Conservation (phyloP, 140 eudicot species). For the Cichorium intybus region DNA sequence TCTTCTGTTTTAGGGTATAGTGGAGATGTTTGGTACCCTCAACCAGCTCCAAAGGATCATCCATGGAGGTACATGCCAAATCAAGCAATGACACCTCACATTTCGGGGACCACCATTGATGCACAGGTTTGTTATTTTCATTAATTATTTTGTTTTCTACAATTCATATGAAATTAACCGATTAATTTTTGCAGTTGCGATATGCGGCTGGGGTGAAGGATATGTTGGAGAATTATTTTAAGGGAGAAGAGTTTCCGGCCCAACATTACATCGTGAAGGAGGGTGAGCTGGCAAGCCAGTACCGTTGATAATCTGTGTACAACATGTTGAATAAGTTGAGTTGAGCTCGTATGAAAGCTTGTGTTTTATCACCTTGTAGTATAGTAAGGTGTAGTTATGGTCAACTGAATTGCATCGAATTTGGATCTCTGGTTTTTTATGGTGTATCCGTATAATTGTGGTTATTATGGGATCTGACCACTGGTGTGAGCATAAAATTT, state of each 20-base stretch:
- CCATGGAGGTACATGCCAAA: constrained; percentile 98
- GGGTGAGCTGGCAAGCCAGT: constrained; percentile 95
- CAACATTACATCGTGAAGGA: constrained; percentile 95
- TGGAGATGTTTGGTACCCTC: constrained; percentile 99
- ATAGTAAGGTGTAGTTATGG: constrained; percentile 19
- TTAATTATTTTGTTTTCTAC: background rate
- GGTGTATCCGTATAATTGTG: background rate
- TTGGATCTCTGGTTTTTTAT: constrained; percentile 4
- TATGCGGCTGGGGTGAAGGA: constrained; percentile 97
- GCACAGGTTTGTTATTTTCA: constrained; percentile 60
- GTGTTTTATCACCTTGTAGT: constrained; percentile 11
- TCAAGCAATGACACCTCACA: constrained; percentile 99
- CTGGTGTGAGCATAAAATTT: background rate
- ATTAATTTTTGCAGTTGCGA: constrained; percentile 56
- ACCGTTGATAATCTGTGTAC: constrained; percentile 60
- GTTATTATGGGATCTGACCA: background rate
- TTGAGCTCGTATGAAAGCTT: constrained; percentile 5
- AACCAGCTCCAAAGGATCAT: constrained; percentile 99
- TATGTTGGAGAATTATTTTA: constrained; percentile 93
- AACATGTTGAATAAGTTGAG: too few relatives aligned
- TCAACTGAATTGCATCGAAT: constrained; percentile 14
- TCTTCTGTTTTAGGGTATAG: constrained; percentile 60
- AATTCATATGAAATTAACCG: background rate
- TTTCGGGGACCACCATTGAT: constrained; percentile 97
- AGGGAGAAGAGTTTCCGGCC: constrained; percentile 88